Percentiles rank a stretch among this genome's conserved stretches.
Conservation (phyloP, 2,329 filamentous ascomycete species). For the Hypoxylon sp. region DNA sequence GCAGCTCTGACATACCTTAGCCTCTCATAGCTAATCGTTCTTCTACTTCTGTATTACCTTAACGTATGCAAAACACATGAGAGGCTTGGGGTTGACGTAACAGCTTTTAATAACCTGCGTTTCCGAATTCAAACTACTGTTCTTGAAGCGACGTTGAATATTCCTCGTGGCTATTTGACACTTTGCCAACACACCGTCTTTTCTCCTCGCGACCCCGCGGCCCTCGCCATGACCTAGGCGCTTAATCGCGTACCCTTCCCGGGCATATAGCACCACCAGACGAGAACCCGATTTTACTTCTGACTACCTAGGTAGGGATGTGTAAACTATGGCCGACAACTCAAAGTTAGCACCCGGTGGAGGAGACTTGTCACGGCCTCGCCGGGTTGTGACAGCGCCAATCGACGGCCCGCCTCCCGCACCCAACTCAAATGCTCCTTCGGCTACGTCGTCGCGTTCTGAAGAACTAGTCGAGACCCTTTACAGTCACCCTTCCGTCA, state of each 20-base stretch:
- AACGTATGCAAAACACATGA: constrained; percentile 11
- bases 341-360: constrained; percentile 24
- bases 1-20: constrained; percentile 37
- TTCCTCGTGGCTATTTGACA: not conserved
- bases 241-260: constrained; percentile 23
- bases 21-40: constrained; percentile 11
- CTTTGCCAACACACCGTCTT: constrained; percentile 23
- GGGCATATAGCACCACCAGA: constrained; percentile 35
- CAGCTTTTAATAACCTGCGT: constrained; percentile 1
- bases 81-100: not conserved
- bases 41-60: constrained; percentile 9
- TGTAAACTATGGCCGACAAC: constrained; percentile 33
- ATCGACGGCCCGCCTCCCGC: constrained; percentile 48
- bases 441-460: constrained; percentile 38
- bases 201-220: constrained; percentile 21
- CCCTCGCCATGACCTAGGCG: constrained; percentile 43
- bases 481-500: constrained; percentile 80
- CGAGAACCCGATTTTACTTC: constrained; percentile 21
- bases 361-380: constrained; percentile 44
- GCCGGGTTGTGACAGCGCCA: constrained; percentile 60
- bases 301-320: constrained; percentile 14
- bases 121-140: constrained; percentile 9
- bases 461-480: constrained; percentile 74
- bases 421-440: constrained; percentile 33
- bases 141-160: constrained; percentile 1